phyloP scores from a whole-genome alignment of 2,329 filamentous ascomycete species.

The Pseudogymnoascus sp. region DNA sequence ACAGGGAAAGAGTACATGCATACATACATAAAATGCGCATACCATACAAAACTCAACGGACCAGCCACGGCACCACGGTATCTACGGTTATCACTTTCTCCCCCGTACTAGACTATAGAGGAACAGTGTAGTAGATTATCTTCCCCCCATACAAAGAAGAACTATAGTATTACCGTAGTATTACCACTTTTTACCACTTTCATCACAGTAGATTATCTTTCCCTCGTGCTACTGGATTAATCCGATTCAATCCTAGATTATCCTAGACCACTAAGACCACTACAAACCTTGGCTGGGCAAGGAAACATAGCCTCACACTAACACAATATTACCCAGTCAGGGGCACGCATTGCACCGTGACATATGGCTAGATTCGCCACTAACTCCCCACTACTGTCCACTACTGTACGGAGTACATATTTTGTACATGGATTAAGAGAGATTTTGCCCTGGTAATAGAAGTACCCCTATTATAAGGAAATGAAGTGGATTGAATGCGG shows the following conservation, averaged over 20 bases:
- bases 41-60: too few relatives aligned
- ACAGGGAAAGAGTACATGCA: too few relatives aligned
- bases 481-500: background rate
- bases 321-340: background rate
- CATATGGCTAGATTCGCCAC: background rate
- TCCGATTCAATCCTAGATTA: too few relatives aligned
- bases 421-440: background rate
- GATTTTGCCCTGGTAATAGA: background rate
- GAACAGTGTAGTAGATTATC: background rate
- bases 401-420: background rate
- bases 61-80: background rate
- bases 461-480: background rate
- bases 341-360: background rate
- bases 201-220: too few relatives aligned
- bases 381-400: background rate
- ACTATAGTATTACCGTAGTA: too few relatives aligned
- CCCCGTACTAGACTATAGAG: background rate
- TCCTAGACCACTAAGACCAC: too few relatives aligned
- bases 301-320: background rate
- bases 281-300: background rate
- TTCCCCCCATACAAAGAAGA: background rate
- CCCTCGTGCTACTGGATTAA: too few relatives aligned
- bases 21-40: too few relatives aligned
- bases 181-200: too few relatives aligned
- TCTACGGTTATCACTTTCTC: background rate